Base-by-base conservation (phyloP, 306 rosid species). In the Potentilla sterilis region DNA sequence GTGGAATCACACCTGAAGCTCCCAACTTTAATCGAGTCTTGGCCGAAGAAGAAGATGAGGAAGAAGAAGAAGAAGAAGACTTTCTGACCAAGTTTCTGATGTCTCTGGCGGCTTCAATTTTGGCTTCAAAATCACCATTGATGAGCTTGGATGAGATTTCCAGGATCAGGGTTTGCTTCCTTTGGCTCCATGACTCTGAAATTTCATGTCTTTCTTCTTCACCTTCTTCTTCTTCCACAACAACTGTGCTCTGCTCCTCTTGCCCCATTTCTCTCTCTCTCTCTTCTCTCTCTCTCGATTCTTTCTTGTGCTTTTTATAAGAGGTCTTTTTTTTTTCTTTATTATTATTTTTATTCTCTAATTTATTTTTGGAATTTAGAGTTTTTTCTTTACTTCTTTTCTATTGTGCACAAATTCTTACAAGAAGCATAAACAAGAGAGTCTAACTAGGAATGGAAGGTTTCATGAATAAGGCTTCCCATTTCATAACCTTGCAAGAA, bases 21-120 rank as follows among this genome's bases (percentile, higher is more conserved):
- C 91, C 96, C 13, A 93, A 57, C 65, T 80, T 84, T 0, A 91
- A 83, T 35, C 95, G 94, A 7, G 90, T 87, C 79, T 90, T 93
- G 62, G 69, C 66, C n/a, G 84, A 80, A 40, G 81, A 83, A 28
- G 80, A 70, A 6, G 86, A 66, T 0, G 78, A 82, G 1, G 82
- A 69, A 5, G 82, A 40, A 0, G 78, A 48, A 0, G 72, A 69
- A 0, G 88, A 73, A 6, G 90, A 85, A 15, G 89, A 88, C 70
- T 87, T 89, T 6, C 98, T 81, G 48, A 91, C 92, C 35, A 93
- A 82, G 77, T 81, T 90, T 47, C 98, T 83, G 71, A 93, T 89
- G 74, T 89, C 96, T 67, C 91, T 89, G n/a, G 98, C 96, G 15
- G 96, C 96, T 65, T 90, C 90, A 75, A 93, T 90, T 79, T 91